Conservation (phyloP, 192 early-diverging fungal species). For the Umbelopsis sp. region DNA sequence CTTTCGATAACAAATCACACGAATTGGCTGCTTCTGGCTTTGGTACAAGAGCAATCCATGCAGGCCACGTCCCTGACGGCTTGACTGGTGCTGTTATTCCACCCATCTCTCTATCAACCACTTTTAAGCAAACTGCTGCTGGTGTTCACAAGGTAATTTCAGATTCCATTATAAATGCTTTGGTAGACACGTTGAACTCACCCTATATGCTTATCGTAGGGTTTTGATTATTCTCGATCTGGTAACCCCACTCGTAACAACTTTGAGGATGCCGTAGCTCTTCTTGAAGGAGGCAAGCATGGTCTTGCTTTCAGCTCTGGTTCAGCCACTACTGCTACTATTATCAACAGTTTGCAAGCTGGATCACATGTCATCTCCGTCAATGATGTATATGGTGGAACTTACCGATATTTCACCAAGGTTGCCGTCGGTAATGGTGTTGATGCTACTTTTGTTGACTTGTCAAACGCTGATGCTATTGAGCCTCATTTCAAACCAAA, state of each 20-base stretch:
- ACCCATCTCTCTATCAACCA: constrained; percentile 92
- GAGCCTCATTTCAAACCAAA: constrained; percentile 64
- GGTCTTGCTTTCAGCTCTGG: constrained; percentile 84
- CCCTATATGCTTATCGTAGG: constrained; percentile 26
- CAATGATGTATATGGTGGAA: constrained; percentile 91
- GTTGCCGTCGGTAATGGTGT: constrained; percentile 69
- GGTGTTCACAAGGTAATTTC: constrained; percentile 77
- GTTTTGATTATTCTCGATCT: constrained; percentile 81
- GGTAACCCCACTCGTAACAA: constrained; percentile 77
- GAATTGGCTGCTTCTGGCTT: constrained; percentile 54
- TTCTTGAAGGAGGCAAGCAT: constrained; percentile 88
- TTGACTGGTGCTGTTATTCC: constrained; percentile 98
- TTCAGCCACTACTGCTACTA: constrained; percentile 82
- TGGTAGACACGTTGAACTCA: neutral
- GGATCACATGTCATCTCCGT: constrained; percentile 83
- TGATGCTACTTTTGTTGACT: constrained; percentile 79
- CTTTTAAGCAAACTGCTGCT: constrained; percentile 92
- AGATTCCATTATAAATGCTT: neutral
- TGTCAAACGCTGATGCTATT: constrained; percentile 67
- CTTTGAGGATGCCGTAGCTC: constrained; percentile 87
- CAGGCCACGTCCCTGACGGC: constrained; percentile 87
- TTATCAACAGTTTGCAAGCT: constrained; percentile 67
- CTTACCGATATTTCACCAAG: constrained; percentile 87
- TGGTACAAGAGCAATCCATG: constrained; percentile 93
- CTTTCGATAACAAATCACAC: neutral